A percentile compares a stretch with the other conserved stretches of the same genome.
These are phyloP conservation scores for Phytophthora quininea DNA, from an alignment of 352 stramenopile genomes.

Conservation along the genomic window DNA sequence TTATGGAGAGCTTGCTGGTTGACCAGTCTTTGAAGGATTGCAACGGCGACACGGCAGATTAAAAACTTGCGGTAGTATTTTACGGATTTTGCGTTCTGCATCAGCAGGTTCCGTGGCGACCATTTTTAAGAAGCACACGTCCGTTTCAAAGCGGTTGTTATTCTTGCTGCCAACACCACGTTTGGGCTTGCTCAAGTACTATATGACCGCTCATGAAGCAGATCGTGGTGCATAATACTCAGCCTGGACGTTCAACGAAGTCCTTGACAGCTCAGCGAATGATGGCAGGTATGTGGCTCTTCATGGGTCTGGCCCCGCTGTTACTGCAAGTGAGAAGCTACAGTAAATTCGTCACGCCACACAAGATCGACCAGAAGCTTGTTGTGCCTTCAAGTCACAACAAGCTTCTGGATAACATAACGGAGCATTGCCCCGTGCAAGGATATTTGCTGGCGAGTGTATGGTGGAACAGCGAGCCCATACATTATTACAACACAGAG, in stretches of 20 bases:
- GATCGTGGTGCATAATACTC: too few species aligned
- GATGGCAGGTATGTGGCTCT: constrained; percentile 11
- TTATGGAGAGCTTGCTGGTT: too few species aligned
- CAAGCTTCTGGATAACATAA: constrained; percentile 7
- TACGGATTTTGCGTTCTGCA: too few species aligned
- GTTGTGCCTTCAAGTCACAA: constrained; percentile 4
- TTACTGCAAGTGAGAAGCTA: constrained; percentile 18
- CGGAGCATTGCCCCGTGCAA: constrained; percentile 9
- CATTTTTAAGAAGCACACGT: background rate
- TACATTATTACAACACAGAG: constrained; percentile 20
- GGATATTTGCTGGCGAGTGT: constrained; percentile 24
- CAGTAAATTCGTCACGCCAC: constrained; percentile 17
- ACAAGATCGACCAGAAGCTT: constrained; percentile 21
- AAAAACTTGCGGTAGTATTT: too few species aligned
- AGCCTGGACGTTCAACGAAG: too few species aligned
- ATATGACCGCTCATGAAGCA: background rate
- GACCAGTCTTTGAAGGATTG: too few species aligned
- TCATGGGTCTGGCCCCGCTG: constrained; percentile 15
- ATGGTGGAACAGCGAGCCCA: constrained; percentile 23
- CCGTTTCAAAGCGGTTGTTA: background rate
- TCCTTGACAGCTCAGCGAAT: background rate
- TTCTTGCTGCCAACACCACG: background rate
- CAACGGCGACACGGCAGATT: too few species aligned
- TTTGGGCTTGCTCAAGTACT: background rate
- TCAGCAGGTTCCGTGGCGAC: too few species aligned